Evolutionary conservation across 352 stramenopile genomes (phyloP).

Genomic region (Aphanomyces invadans): DNA sequence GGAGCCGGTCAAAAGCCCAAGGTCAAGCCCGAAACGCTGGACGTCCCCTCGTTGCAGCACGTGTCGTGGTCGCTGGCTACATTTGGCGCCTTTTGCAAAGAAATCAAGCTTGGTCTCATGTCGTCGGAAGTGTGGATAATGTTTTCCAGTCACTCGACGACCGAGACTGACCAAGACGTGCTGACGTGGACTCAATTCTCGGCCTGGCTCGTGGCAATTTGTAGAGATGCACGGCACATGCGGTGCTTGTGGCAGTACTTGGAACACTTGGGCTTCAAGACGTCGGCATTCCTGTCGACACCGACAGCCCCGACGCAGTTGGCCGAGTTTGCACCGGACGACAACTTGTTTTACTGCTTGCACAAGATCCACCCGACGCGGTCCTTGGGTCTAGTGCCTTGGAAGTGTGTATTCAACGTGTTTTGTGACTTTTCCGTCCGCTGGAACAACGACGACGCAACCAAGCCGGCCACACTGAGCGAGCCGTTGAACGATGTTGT

Average conservation of each 20-base stretch:
- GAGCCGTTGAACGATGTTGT: no score
- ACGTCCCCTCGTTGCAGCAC: not conserved
- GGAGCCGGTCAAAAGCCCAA: not conserved
- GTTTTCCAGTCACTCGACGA: slow-evolving; percentile 39
- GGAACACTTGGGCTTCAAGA: not conserved
- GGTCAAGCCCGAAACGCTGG: not conserved
- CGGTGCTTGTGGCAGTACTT: not conserved
- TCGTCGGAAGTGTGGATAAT: slow-evolving; percentile 37
- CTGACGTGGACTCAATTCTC: slow-evolving; percentile 27
- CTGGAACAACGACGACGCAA: slow-evolving; percentile 30
- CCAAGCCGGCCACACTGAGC: not conserved
- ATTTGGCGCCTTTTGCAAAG: not conserved
- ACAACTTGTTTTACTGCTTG: slow-evolving; percentile 74
- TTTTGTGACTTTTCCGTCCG: slow-evolving; percentile 63
- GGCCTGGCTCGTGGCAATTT: slow-evolving; percentile 18
- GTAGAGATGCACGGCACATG: slow-evolving; percentile 11
- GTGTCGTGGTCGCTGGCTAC: not conserved
- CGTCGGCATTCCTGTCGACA: not conserved
- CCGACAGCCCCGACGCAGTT: slow-evolving; percentile 27
- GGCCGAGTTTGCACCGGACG: slow-evolving; percentile 46
- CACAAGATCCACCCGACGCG: slow-evolving; percentile 6
- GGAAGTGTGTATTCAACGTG: slow-evolving; percentile 68
- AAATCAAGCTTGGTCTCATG: slow-evolving; percentile 42
- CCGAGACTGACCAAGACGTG: not conserved
- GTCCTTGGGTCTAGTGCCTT: slow-evolving; percentile 36